Conservation (phyloP, 2,329 filamentous ascomycete genomes). For the Didymella keratinophila region DNA sequence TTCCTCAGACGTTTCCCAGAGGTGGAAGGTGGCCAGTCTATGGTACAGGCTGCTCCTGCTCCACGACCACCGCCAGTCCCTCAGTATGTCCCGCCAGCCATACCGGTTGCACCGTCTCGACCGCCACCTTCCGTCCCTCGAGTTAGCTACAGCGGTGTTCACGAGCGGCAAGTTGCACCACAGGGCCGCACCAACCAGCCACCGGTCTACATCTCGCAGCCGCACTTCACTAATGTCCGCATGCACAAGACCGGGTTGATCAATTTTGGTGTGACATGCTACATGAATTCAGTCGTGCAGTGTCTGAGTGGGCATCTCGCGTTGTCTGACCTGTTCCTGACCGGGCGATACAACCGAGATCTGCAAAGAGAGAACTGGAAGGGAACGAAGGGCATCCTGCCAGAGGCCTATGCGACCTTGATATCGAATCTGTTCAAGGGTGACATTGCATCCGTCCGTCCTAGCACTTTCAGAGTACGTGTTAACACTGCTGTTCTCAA, state of each 20-base stretch:
- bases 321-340: conserved; percentile 70
- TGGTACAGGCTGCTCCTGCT: conserved; percentile 57
- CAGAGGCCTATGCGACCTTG: conserved; percentile 68
- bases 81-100: conserved; percentile 59
- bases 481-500: not conserved
- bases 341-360: conserved; percentile 66
- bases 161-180: conserved; percentile 60
- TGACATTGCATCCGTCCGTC: conserved; percentile 57
- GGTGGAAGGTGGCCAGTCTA: conserved; percentile 64
- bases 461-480: conserved; percentile 56
- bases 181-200: conserved; percentile 49
- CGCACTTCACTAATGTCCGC: conserved; percentile 54
- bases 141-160: conserved; percentile 81
- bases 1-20: conserved; percentile 85
- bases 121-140: conserved; percentile 64
- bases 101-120: conserved; percentile 68
- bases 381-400: conserved; percentile 69
- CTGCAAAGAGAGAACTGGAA: conserved; percentile 69
- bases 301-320: conserved; percentile 76
- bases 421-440: conserved; percentile 69
- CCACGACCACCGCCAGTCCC: conserved; percentile 48
- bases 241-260: conserved; percentile 75
- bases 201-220: conserved; percentile 56
- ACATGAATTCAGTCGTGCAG: conserved; percentile 91
- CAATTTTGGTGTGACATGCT: conserved; percentile 86